These are phyloP conservation scores for Penicillium lagena DNA, from an alignment of 495 filamentous ascomycete genomes.

Conservation along the genomic window DNA sequence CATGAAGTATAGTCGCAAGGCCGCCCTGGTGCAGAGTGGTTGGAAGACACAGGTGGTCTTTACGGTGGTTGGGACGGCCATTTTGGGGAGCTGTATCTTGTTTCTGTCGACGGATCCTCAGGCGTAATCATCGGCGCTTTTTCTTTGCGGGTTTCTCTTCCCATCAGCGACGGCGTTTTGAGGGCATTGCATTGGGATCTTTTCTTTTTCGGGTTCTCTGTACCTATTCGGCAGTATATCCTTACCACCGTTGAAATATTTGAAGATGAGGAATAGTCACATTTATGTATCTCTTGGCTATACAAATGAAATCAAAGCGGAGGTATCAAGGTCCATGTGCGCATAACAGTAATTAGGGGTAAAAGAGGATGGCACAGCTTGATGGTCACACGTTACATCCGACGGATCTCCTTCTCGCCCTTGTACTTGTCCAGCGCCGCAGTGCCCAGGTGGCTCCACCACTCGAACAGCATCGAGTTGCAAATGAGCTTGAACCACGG, in stretches of 20 bases:
- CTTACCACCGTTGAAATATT: too few species aligned
- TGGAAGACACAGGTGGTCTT: slow-evolving; percentile 87
- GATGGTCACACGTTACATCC: slow-evolving; percentile 53
- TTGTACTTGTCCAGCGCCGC: slow-evolving; percentile 74
- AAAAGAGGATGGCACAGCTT: background rate
- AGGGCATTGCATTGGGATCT: slow-evolving; percentile 6
- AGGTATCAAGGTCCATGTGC: slow-evolving; percentile 9
- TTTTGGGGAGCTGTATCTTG: slow-evolving; percentile 72
- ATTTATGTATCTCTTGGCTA: too few species aligned
- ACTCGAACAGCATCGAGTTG: slow-evolving; percentile 94
- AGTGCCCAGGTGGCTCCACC: slow-evolving; percentile 85
- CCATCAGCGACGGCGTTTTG: slow-evolving; percentile 4
- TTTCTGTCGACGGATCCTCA: slow-evolving; percentile 51
- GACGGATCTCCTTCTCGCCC: slow-evolving; percentile 77
- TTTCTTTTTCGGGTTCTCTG: background rate
- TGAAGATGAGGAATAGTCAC: too few species aligned
- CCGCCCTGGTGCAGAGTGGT: slow-evolving; percentile 85
- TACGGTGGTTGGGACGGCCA: slow-evolving; percentile 67
- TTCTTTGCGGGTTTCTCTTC: background rate
- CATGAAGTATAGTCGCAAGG: slow-evolving; percentile 69
- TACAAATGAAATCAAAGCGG: slow-evolving; percentile 1
- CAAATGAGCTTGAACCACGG: slow-evolving; percentile 99
- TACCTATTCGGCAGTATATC: background rate
- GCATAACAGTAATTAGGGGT: background rate
- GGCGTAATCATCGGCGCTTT: background rate